Base-by-base conservation (phyloP, 1,139 yeast species). In the Suhomyces kunorum region DNA sequence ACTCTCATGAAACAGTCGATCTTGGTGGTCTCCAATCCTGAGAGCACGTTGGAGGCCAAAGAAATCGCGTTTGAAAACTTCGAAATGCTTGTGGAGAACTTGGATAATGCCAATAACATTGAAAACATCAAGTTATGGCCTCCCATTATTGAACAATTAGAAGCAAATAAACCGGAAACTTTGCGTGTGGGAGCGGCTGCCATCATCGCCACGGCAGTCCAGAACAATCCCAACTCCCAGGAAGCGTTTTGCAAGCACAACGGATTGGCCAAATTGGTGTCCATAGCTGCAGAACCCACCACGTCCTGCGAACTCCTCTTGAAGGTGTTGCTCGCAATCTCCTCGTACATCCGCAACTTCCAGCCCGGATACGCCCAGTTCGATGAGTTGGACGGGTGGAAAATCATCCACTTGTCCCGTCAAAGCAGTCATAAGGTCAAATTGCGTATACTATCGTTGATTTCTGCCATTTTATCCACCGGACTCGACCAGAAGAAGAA, bases 61-160 rank as follows among this genome's bases (percentile, higher is more conserved):
- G 74, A 82, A 43, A 77, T 80, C 12, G 96, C 98, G 0, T 76
- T 90, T 46, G 98, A 92, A 48, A 88, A 89, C 60, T 84, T 90
- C 55, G 97, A 92, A 61, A 88, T 90, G 94, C 72, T 92, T 43
- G 85, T 92, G 45, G 98, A 92, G 59, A 89, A 89, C 56, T 66
- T 92, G 50, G 98, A 92, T 61, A 92, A 92, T 60, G 98, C 98
- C 17, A 90, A 92, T 63, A 89, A 88, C 55, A 83, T 92, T 48
- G 92, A 86, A 49, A 86, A 85, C 53, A 61, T 89, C 71, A 78
- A 80, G 46, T 73, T 90, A 50, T 94, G 98, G 98, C 80, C 76
- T 11, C 72, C 80, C 5, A 60, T 89, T 34, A 66, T 87, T 28
- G 61, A 60, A 1, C 76, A 80, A 41, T 65, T 86, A 39, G 64